Evolutionary conservation across 352 stramenopile genomes (phyloP).

Genomic region (Globisporangium megalacanthum): DNA sequence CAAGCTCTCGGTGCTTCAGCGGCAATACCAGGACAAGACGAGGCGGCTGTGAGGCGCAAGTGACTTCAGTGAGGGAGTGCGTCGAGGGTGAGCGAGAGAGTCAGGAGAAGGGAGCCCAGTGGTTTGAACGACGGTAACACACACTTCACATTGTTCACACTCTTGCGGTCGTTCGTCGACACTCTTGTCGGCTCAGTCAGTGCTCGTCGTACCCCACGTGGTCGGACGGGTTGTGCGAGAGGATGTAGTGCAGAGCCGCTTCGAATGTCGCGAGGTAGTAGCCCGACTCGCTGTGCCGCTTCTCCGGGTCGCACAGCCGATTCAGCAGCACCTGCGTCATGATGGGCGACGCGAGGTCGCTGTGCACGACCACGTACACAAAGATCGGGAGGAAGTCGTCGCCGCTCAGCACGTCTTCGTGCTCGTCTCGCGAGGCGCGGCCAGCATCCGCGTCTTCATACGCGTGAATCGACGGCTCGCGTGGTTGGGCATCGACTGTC

Average conservation of each 20-base stretch:
- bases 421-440: slow-evolving; percentile 6
- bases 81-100: no score
- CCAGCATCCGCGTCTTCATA: slow-evolving; percentile 4
- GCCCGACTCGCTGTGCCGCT: slow-evolving; percentile 79
- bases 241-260: slow-evolving; percentile 72
- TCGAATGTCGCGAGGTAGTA: slow-evolving; percentile 86
- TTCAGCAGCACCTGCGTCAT: slow-evolving; percentile 81
- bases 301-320: slow-evolving; percentile 78
- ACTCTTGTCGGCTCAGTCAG: slow-evolving; percentile 3
- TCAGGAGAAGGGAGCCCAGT: no score
- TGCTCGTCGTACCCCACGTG: slow-evolving; percentile 2
- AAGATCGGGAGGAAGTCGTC: slow-evolving; percentile 87
- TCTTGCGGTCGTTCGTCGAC: not conserved
- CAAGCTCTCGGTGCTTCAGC: slow-evolving; percentile 49
- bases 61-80: not conserved
- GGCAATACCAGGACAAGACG: slow-evolving; percentile 26
- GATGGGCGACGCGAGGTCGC: slow-evolving; percentile 64
- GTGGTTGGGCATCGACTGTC: not conserved
- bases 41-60: not conserved
- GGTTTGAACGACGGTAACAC: no score
- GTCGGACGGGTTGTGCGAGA: slow-evolving; percentile 46
- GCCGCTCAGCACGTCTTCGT: slow-evolving; percentile 73
- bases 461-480: slow-evolving; percentile 10
- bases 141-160: no score
- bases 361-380: slow-evolving; percentile 87